Evolutionary conservation across 345 rosid species (phyloP), one percentile per base, ranked within the genome.

Genomic region (Iberis pinnata): DNA sequence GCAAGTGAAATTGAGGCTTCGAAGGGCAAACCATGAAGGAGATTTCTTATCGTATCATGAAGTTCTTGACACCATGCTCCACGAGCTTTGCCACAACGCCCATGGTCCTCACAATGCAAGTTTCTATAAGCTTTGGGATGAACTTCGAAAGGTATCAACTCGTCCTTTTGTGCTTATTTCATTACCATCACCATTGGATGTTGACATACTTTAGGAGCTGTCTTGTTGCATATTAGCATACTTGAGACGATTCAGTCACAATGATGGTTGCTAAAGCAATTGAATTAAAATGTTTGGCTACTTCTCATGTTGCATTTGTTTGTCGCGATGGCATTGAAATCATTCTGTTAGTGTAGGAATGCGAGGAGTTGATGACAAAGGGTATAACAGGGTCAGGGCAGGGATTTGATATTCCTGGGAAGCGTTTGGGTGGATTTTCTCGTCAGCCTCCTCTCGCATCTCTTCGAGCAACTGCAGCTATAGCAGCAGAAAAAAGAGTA

Each of bases 91-190:
- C 63, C 98, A 88, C 61, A 92, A 81, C 61, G 85, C 18, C 22
- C 88, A 79, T 38, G 86, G 83, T 62, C 90, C 96, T 75, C 96
- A 88, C 16, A 83, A 88, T 48, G 88, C 96, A 26, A 70, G 16
- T 55, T 92, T 92, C 68, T 92, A 92, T 76, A 76, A 80, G 70
- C 86, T 92, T 18, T 92, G 95, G 98, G 96, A 88, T 69, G 90
- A 92, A 48, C 89, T 92, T 20, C 78, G 93, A 51, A 77, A 77
- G 90, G 95, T 81, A 31, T 25, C 29, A 4, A 26, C 8, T 15
- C 0, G 0, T 3, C n/a, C n/a, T n/a, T n/a, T n/a, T n/a, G n/a
- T n/a, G n/a, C n/a, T n/a, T n/a, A n/a, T 22, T 6, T 22, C 25
- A 22, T 6, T 22, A 22, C 25, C 6, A n/a, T n/a, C n/a, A n/a